phyloP scores from a whole-genome alignment of 768 basidiomycete genomes.

The Leccinum arenicola region DNA sequence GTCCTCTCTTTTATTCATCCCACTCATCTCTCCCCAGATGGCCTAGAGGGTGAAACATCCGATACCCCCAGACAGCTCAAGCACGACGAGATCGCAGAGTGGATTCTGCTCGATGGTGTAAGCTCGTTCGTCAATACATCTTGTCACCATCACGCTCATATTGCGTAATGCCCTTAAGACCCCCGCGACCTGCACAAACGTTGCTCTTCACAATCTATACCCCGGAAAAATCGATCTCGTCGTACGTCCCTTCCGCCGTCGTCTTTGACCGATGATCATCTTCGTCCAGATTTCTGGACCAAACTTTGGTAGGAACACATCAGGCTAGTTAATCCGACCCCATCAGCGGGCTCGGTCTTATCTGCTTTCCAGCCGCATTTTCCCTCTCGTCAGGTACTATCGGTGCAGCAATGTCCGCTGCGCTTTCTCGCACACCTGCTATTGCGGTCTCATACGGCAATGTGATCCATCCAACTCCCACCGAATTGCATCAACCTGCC shows the following conservation, averaged over 20 bases:
- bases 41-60: constrained; percentile 69
- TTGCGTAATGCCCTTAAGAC: constrained; percentile 46
- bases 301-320: constrained; percentile 82
- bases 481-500: constrained; percentile 61
- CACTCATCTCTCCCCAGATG: constrained; percentile 28
- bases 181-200: constrained; percentile 89
- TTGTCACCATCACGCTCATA: constrained; percentile 5
- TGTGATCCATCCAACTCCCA: constrained; percentile 66
- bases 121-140: constrained; percentile 20
- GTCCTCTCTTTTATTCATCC: background rate
- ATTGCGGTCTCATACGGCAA: constrained; percentile 90
- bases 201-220: constrained; percentile 87
- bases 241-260: constrained; percentile 38
- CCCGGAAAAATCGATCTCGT: constrained; percentile 87
- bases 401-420: constrained; percentile 84
- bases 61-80: constrained; percentile 59
- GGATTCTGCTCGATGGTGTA: constrained; percentile 89
- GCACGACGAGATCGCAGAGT: constrained; percentile 79
- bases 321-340: constrained; percentile 43
- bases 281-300: constrained; percentile 72
- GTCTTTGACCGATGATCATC: background rate
- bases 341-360: constrained; percentile 3
- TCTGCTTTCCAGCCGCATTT: constrained; percentile 61
- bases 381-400: constrained; percentile 89
- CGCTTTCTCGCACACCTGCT: constrained; percentile 65